Evolutionary conservation across 1,284 basidiomycete species (phyloP), one percentile per base, ranked within the genome.

Genomic region (Mycena sp.): DNA sequence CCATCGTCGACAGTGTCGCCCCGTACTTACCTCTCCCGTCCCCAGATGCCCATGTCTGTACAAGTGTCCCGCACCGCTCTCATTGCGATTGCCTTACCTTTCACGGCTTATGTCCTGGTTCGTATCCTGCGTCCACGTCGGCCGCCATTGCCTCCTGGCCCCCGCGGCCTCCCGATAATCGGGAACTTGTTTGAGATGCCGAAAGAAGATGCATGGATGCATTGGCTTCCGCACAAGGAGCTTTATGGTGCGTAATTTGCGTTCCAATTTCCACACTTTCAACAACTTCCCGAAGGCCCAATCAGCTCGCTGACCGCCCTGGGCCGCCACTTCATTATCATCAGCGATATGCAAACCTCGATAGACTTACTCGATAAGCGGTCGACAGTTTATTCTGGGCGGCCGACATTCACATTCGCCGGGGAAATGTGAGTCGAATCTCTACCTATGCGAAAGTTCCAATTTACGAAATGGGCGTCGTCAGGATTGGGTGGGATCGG

Each of bases 341-440:
- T 77, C 19, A 74, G 71, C 56, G 71, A 74, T 19, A 55, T 72
- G 43, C 62, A 76, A 56, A 72, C 66, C 2, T 67, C 63, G 21
- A 41, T 70, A 40, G 74, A 76, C 17, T 63, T 76, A 4, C 64
- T 77, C 12, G 74, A 76, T 12, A 72, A 74, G 28, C 66, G 70
- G 16, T 71, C 74, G 1, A 53, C 51, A 7, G 64, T 71, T 12
- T 75, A 74, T 55, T 72, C 72, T 25, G 73, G 69, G 14, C 64
- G 74, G 6, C 72, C 74, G 23, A 67, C 64, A 32, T 68, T 74
- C 37, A 64, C 69, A 1, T 72, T 75, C 38, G 69, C 70, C 5
- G 64, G 66, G 17, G 70, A 70, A 44, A 66, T 69, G 69, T 72
- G 55, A 14, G 68, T 44, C 17, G 17, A n/a, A 19, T 37, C 1